Percentiles rank a stretch among this genome's conserved stretches.
Evolutionary conservation across 345 rosid species (phyloP).

Genomic region (Populus nigra): DNA sequence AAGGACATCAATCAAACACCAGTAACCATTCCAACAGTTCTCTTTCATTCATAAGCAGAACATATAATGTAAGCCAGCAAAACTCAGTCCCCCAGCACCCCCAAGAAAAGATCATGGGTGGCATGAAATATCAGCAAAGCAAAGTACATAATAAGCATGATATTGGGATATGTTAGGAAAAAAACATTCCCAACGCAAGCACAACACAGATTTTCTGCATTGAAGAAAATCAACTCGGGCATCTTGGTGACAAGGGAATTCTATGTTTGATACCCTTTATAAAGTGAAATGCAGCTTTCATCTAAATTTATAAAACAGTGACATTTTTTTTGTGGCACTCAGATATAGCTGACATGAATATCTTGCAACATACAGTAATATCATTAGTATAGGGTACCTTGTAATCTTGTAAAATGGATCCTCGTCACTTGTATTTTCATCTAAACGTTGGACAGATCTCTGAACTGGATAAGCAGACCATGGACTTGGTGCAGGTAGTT

Average conservation of each 20-base stretch:
- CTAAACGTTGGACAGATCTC: slow-evolving; percentile 63
- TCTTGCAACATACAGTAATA: not conserved
- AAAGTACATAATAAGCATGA: not conserved
- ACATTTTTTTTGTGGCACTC: not conserved
- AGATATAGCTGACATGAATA: not conserved
- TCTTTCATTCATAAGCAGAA: not conserved
- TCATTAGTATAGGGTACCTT: slow-evolving; percentile 41
- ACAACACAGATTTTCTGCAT: not conserved
- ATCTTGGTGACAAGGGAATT: not conserved
- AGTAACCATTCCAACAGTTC: not conserved
- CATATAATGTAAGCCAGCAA: not conserved
- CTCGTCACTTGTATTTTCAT: slow-evolving; percentile 66
- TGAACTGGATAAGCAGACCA: slow-evolving; percentile 71
- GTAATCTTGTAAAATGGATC: slow-evolving; percentile 56
- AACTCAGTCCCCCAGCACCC: not conserved
- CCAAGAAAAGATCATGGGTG: not conserved
- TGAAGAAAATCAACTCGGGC: not conserved
- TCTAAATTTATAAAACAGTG: not conserved
- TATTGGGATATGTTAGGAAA: not conserved
- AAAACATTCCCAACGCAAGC: not conserved
- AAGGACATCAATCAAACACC: not conserved
- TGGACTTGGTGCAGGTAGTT: slow-evolving; percentile 58
- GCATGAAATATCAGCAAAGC: not conserved
- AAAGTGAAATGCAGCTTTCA: not conserved
- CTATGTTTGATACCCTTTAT: not conserved